These are phyloP conservation scores for Cladosporium sp. DNA, from an alignment of 2,329 filamentous ascomycete species.

Conservation along the genomic window DNA sequence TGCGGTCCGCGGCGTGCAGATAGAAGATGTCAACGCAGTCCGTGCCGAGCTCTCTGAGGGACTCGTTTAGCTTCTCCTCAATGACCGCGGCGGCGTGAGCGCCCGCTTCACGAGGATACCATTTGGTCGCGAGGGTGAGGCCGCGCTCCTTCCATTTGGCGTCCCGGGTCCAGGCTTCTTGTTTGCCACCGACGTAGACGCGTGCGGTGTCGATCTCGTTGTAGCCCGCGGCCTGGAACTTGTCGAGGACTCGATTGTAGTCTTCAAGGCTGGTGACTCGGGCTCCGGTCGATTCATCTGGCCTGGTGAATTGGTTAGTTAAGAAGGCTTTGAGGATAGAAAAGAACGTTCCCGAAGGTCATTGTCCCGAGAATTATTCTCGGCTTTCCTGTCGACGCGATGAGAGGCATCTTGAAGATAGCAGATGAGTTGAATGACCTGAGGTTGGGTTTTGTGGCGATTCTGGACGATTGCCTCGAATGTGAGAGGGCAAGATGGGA, in stretches of 20 bases:
- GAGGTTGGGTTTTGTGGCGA: too few species aligned
- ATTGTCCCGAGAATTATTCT: too few species aligned
- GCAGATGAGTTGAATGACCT: too few species aligned
- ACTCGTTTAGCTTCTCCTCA: conserved; percentile 58
- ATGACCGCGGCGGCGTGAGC: conserved; percentile 60
- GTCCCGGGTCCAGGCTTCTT: conserved; percentile 71
- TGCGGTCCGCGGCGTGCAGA: conserved; percentile 58
- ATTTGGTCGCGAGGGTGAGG: conserved; percentile 70
- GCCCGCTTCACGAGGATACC: conserved; percentile 46
- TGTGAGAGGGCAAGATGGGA: too few species aligned
- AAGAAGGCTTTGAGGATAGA: not conserved
- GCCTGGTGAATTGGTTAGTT: too few species aligned
- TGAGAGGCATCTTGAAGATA: too few species aligned
- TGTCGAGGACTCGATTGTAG: conserved; percentile 65
- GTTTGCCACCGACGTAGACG: conserved; percentile 62
- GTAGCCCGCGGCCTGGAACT: conserved; percentile 70
- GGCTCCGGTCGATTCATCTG: conserved; percentile 45
- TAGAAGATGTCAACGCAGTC: conserved; percentile 73
- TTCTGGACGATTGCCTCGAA: too few species aligned
- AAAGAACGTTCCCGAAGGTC: too few species aligned
- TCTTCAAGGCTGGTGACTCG: conserved; percentile 64
- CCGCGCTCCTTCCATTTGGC: conserved; percentile 73
- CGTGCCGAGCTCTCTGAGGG: conserved; percentile 64
- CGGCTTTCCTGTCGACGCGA: too few species aligned
- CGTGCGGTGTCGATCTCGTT: conserved; percentile 78